These are phyloP conservation scores for Chrysanthemum makinoi DNA, from an alignment of 129 eudicot species.

Conservation along the genomic window DNA sequence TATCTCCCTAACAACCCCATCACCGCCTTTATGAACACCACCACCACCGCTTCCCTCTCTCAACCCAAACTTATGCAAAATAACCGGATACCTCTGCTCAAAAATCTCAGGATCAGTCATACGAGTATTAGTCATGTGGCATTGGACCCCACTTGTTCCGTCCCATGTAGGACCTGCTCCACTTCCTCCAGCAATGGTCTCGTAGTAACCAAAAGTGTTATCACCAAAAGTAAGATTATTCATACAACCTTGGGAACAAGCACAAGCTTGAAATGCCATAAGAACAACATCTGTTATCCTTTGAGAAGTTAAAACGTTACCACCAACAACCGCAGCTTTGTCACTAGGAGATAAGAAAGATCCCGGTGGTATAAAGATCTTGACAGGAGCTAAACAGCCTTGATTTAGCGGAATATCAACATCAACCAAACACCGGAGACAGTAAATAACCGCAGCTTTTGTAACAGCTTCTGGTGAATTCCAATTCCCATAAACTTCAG, in stretches of 20 bases:
- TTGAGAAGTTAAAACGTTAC: slow-evolving; percentile 92
- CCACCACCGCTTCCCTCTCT: slow-evolving; percentile 89
- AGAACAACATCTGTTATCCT: slow-evolving; percentile 86
- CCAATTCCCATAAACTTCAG: slow-evolving; percentile 98
- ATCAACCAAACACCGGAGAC: slow-evolving; percentile 81
- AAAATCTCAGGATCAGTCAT: slow-evolving; percentile 98
- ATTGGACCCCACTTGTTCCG: slow-evolving; percentile 96
- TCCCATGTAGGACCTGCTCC: slow-evolving; percentile 98
- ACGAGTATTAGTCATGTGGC: slow-evolving; percentile 97
- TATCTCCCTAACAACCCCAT: slow-evolving; percentile 87
- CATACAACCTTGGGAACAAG: slow-evolving; percentile 99
- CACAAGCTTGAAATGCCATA: slow-evolving; percentile 93
- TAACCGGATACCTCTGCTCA: slow-evolving; percentile 96
- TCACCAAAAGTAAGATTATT: slow-evolving; percentile 96
- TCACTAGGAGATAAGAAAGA: slow-evolving; percentile 93
- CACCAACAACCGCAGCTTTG: slow-evolving; percentile 97
- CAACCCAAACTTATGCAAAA: slow-evolving; percentile 77
- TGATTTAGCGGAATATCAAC: slow-evolving; percentile 95
- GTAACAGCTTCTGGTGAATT: slow-evolving; percentile 99
- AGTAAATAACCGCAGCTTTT: slow-evolving; percentile 90
- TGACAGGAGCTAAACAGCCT: slow-evolving; percentile 93
- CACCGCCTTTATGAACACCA: slow-evolving; percentile 88
- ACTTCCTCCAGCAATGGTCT: slow-evolving; percentile 97
- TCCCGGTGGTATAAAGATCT: slow-evolving; percentile 68
- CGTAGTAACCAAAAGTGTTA: slow-evolving; percentile 86